Evolutionary conservation across 306 rosid genomes (phyloP).

Genomic region (Trifolium pratense): DNA sequence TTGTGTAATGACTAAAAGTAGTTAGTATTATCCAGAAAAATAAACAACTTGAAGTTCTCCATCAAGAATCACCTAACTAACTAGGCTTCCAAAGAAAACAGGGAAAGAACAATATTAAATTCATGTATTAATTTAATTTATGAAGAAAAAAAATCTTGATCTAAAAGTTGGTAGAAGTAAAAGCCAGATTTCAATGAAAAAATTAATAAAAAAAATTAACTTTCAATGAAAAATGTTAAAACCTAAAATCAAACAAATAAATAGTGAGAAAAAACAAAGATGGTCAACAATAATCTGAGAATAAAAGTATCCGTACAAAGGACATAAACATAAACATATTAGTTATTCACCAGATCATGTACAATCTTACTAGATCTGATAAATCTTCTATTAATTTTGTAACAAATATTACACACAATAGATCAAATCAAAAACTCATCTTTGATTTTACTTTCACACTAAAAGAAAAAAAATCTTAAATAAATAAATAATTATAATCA

Average conservation of each 20-base stretch:
- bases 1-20: constrained; percentile 27
- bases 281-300: constrained; percentile 9
- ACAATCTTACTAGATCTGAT: constrained; percentile 44
- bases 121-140: neutral
- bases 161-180: neutral
- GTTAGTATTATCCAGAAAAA: constrained; percentile 15
- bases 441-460: neutral
- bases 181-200: constrained; percentile 15
- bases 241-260: neutral
- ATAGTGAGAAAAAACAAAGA: neutral
- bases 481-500: neutral
- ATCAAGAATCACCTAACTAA: constrained; percentile 14
- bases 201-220: no score
- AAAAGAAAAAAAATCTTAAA: neutral
- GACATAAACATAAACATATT: constrained; percentile 10
- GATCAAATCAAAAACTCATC: constrained; percentile 22
- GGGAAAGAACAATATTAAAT: neutral
- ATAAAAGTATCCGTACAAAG: constrained; percentile 32
- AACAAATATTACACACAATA: constrained; percentile 7
- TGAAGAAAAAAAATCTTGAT: neutral
- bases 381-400: constrained; percentile 8
- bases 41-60: constrained; percentile 6
- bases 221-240: neutral
- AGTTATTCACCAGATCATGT: constrained; percentile 37
- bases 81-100: neutral